Conservation (phyloP, 2,329 filamentous ascomycete species). For the Leptodontidium sp. region DNA sequence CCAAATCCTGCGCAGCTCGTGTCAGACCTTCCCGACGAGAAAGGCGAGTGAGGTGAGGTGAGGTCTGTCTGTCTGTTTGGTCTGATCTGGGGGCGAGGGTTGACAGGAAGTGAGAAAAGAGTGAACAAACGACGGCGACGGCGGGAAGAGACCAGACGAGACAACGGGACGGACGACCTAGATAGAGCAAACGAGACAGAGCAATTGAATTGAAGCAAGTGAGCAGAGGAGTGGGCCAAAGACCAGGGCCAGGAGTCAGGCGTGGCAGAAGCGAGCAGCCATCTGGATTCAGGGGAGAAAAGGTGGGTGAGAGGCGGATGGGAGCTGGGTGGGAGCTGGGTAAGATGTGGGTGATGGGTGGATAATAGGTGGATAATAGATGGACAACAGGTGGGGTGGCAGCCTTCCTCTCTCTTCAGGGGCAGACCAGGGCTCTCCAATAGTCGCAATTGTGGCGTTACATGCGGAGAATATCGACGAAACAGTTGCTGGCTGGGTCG, state of each 20-base stretch:
- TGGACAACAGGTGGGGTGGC: background rate
- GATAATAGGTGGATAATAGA: background rate
- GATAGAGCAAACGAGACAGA: background rate
- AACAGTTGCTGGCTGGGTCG: constrained; percentile 6
- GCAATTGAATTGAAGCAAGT: too few species aligned
- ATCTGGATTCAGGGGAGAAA: background rate
- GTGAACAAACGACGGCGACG: background rate
- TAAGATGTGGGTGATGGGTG: too few species aligned
- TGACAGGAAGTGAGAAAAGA: background rate
- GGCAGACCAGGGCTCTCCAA: too few species aligned
- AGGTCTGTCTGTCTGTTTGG: background rate
- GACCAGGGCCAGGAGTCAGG: background rate
- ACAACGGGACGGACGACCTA: background rate
- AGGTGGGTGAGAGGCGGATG: too few species aligned
- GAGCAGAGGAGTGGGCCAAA: background rate
- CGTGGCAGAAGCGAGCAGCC: background rate
- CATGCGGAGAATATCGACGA: constrained; percentile 16
- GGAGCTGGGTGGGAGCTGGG: too few species aligned
- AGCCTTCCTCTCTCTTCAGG: too few species aligned
- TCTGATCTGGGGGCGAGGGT: background rate
- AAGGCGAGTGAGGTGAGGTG: background rate
- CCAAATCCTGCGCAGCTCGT: background rate
- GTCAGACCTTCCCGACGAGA: background rate
- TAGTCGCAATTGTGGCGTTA: constrained; percentile 10
- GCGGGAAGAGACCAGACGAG: background rate